These are phyloP conservation scores for Sugiyamaella mastotermitis DNA, from an alignment of 805 yeast species.

Conservation along the genomic window DNA sequence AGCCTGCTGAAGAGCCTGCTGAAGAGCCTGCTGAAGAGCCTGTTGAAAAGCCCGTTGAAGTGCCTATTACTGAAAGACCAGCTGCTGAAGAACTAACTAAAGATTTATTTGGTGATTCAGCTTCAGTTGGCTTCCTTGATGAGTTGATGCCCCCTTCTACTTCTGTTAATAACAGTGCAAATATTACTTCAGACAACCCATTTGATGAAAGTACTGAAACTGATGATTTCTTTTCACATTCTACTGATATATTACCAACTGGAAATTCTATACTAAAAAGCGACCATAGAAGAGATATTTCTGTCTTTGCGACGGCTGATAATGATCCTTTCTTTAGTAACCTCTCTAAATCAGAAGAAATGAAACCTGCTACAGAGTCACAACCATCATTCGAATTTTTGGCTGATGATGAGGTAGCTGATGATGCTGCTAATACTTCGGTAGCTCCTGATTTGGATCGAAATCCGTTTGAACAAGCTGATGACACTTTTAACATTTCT, in stretches of 20 bases:
- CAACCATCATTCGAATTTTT: too few relatives aligned
- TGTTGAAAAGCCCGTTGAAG: neutral
- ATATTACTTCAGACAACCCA: too few relatives aligned
- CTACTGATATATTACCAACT: too few relatives aligned
- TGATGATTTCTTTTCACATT: too few relatives aligned
- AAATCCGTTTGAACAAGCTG: slow-evolving; percentile 3
- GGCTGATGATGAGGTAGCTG: too few relatives aligned
- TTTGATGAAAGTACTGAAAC: too few relatives aligned
- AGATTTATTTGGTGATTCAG: neutral
- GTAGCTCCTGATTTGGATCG: slow-evolving; percentile 1
- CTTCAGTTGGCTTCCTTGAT: too few relatives aligned
- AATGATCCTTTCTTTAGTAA: slow-evolving; percentile 12
- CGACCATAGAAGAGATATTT: slow-evolving; percentile 7
- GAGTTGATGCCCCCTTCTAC: too few relatives aligned
- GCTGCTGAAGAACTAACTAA: neutral
- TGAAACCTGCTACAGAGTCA: neutral
- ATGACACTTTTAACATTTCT: slow-evolving; percentile 1
- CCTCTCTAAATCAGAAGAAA: slow-evolving; percentile 1
- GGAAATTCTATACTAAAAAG: too few relatives aligned
- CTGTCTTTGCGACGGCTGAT: slow-evolving; percentile 12
- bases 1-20: neutral
- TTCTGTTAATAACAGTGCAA: too few relatives aligned
- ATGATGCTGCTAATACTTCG: neutral
- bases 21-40: neutral
- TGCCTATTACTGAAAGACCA: slow-evolving; percentile 1